Evolutionary conservation across 1,284 basidiomycete genomes (phyloP), one percentile per base, ranked within the genome.

Genomic region (Ustilago esculenta): DNA sequence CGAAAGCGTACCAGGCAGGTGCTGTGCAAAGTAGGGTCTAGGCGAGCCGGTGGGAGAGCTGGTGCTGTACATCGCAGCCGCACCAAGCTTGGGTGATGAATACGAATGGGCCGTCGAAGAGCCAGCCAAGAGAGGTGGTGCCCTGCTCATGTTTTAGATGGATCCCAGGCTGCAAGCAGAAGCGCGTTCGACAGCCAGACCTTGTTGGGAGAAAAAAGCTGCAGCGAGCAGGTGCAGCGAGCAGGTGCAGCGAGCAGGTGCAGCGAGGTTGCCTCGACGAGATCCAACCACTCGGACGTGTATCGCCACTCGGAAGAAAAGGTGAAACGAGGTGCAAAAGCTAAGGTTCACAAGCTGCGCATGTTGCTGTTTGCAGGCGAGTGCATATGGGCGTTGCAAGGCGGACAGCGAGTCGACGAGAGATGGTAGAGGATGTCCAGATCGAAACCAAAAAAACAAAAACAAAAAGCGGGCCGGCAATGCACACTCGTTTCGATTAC

Each of bases 1-100:
- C 10, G 78, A 79, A 12, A 79, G 50, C 8, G 73, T 65, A 15
- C 58, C 65, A 0, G 76, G 70, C 12, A 78, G 58, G 34, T 77
- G 75, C 42, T 76, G 70, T 12, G 72, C 47, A 32, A 75, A 51
- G 50, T 59, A 52, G 5, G 70, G 70, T 20, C 76, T 69, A 4
- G 76, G 76, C n/a, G 76, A 78, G 3, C 69, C 72, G n/a, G 45
- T 43, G 2, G 76, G 76, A 15, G 76, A 78, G 39, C 42, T 54
- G 27, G 63, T 65, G 27, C 58, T 63, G 39, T 71, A 65, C 15
- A 60, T 40, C 24, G 61, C 55, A 15, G 61, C 66, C 8, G 60
- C 58, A 21, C 69, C 56, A 5, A 71, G 56, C 43, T 73, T 69
- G 42, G 67, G 55, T 40, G 71, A 59, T n/a, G 60, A 52, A 35